Conservation (phyloP, 2,329 filamentous ascomycete genomes). For the Trichoderma afroharzianum region DNA sequence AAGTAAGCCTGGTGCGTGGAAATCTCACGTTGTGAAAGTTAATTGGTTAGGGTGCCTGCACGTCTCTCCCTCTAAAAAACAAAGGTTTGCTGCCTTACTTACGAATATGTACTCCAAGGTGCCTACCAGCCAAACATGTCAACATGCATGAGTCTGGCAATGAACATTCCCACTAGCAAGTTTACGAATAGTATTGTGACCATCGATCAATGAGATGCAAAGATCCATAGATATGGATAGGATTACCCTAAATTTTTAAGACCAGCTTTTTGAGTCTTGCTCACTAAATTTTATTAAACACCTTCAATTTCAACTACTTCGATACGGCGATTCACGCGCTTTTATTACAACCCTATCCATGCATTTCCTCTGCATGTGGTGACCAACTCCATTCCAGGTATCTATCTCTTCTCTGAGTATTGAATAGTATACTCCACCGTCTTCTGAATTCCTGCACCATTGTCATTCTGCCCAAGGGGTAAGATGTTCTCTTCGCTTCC, state of each 20-base stretch:
- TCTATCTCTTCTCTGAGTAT: background rate
- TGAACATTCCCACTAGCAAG: background rate
- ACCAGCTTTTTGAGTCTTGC: background rate
- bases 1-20: background rate
- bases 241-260: background rate
- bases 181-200: background rate
- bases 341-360: background rate
- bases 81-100: background rate
- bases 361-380: background rate
- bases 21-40: background rate
- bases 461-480: background rate
- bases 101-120: background rate
- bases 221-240: background rate
- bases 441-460: background rate
- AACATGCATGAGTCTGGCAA: background rate
- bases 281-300: background rate
- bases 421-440: background rate
- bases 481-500: background rate
- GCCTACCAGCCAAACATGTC: background rate
- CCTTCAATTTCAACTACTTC: background rate
- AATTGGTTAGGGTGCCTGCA: background rate
- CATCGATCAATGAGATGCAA: background rate
- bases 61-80: background rate
- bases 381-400: background rate
- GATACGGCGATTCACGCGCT: background rate